Base-by-base conservation (phyloP, 352 stramenopile genomes). In the Poterioochromonas sp. region DNA sequence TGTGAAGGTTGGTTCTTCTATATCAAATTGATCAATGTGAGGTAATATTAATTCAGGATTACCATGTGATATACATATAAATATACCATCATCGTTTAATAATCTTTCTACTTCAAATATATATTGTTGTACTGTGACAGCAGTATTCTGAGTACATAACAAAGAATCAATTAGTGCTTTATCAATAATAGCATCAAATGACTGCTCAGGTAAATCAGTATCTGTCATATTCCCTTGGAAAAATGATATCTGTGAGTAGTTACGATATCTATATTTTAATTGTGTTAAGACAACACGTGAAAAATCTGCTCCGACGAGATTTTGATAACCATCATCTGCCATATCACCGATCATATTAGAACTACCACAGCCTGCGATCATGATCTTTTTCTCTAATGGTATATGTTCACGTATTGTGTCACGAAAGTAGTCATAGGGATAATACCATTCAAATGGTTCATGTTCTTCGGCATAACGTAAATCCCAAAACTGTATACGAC, bases 361-460 rank as follows among this genome's bases (percentile, higher is more conserved):
- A 18, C 41, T 78, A 20, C 71, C 71, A 39, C 71, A 78, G 3
- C 71, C 71, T 32, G 71, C 71, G 41, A 68, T 32, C 71, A 78
- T 78, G 1, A 68, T 34, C 20, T 37, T 37, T 3, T 1, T 1
- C 0, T 65, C 15, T 3, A 68, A 15, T 11, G 71, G 43, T 1
- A 78, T 35, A 51, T 37, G 12, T 2, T 78, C 71, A n/a, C 47
- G 39, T 18, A 78, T 78, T 26, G 47, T 78, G 1, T 65, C 43
- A 1, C 32, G 8, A 51, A 78, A 78, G 18, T 44, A 54, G 12
- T 63, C 47, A 29, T 78, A 78, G 2, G 11, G 11, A 44, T 78
- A 78, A 37, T 68, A 78, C 71, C 71, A 78, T 51, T 78, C 71
- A 29, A 78, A 78, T 12, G 71, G 71, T 35, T 78, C 71, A 51